A percentile compares a stretch with the other conserved stretches of the same genome.
Evolutionary conservation across 352 stramenopile species (phyloP).

Genomic region (Chrysophaeum taylorii): DNA sequence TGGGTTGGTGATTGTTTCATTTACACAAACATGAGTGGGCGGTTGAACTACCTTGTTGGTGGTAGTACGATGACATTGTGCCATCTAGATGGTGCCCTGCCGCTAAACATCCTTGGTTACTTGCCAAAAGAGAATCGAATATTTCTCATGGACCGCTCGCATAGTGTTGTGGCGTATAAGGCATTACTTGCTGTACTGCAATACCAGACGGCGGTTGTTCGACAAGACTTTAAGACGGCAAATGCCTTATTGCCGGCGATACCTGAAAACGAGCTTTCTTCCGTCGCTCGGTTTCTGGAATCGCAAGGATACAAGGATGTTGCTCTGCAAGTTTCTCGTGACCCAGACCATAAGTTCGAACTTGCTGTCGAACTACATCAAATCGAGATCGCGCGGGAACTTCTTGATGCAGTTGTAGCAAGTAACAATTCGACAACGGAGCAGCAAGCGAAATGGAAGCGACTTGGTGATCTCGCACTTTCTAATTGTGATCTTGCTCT

Average conservation of each 20-base stretch:
- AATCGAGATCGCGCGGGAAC: conserved; percentile 79
- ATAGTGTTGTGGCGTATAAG: conserved; percentile 72
- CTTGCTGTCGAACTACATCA: conserved; percentile 90
- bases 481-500: conserved; percentile 78
- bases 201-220: conserved; percentile 96
- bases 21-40: conserved; percentile 83
- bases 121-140: conserved; percentile 94
- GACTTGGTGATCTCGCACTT: conserved; percentile 81
- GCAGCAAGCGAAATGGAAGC: conserved; percentile 93
- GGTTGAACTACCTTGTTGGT: conserved; percentile 98
- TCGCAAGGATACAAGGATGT: conserved; percentile 97
- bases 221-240: conserved; percentile 91
- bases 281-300: conserved; percentile 87
- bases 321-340: conserved; percentile 52
- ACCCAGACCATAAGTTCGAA: conserved; percentile 96
- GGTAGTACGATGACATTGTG: conserved; percentile 96
- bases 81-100: conserved; percentile 70
- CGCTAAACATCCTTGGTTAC: conserved; percentile 90
- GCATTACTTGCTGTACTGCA: conserved; percentile 88
- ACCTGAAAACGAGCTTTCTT: conserved; percentile 69
- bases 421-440: conserved; percentile 82
- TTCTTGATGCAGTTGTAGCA: conserved; percentile 73
- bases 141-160: conserved; percentile 94
- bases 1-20: conserved; percentile 99
- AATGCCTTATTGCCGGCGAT: conserved; percentile 92